Conservation (phyloP, 1,284 basidiomycete species). For the Microstroma glucosiphilum region DNA sequence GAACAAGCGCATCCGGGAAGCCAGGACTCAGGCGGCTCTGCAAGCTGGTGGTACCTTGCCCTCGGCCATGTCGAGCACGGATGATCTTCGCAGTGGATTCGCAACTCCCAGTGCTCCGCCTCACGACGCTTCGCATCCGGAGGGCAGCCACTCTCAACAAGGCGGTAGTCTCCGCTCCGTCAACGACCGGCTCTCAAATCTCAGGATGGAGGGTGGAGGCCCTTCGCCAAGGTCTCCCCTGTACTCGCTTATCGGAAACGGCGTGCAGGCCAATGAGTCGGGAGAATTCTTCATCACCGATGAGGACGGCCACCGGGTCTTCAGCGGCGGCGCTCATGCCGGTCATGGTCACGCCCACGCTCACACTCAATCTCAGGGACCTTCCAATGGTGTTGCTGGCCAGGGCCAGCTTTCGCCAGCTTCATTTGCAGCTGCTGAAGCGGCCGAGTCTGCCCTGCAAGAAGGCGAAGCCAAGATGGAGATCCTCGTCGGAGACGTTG, state of each 20-base stretch:
- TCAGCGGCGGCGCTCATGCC: slow-evolving; percentile 28
- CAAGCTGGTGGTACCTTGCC: not conserved
- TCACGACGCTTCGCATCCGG: not conserved
- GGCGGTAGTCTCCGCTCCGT: slow-evolving; percentile 5
- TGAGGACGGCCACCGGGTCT: slow-evolving; percentile 38
- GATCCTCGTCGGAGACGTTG: slow-evolving; percentile 91
- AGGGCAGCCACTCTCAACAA: not conserved
- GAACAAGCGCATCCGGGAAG: slow-evolving; percentile 35
- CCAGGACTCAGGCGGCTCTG: slow-evolving; percentile 20
- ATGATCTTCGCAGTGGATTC: not conserved
- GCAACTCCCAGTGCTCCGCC: not conserved
- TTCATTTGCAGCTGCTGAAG: slow-evolving; percentile 10
- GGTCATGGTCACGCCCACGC: not conserved
- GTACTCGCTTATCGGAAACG: slow-evolving; percentile 43
- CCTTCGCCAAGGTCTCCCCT: not conserved
- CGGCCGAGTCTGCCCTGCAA: slow-evolving; percentile 21
- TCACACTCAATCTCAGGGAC: too few relatives aligned
- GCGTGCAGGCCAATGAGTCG: slow-evolving; percentile 51
- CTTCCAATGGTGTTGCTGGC: too few relatives aligned
- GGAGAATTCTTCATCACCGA: slow-evolving; percentile 49
- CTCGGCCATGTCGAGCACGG: slow-evolving; percentile 7
- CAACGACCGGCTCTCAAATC: slow-evolving; percentile 10
- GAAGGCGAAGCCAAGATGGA: slow-evolving; percentile 65
- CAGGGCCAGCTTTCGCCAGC: too few relatives aligned
- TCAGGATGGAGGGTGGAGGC: slow-evolving; percentile 20